These are phyloP conservation scores for Cryoendolithus antarcticus DNA, from an alignment of 2,329 filamentous ascomycete genomes.

Conservation along the genomic window DNA sequence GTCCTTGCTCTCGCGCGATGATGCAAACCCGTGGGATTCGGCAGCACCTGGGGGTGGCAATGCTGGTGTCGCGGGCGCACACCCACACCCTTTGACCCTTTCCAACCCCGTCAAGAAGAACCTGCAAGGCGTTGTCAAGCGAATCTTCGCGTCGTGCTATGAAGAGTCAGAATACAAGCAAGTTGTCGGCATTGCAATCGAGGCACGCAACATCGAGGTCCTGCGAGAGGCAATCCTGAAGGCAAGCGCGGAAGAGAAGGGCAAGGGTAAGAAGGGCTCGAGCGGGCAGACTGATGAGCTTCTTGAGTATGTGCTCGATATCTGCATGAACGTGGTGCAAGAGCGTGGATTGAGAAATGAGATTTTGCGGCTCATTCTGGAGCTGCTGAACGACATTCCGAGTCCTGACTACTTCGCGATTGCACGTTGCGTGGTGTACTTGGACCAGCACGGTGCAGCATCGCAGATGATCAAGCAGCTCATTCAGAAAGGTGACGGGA, in stretches of 20 bases:
- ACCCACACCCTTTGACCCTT: conserved; percentile 51
- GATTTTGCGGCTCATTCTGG: conserved; percentile 84
- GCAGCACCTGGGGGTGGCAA: conserved; percentile 44
- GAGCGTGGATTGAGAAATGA: conserved; percentile 73
- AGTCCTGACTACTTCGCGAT: conserved; percentile 96
- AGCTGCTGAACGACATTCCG: conserved; percentile 84
- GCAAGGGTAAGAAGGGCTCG: conserved; percentile 43
- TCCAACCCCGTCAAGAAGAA: conserved; percentile 65
- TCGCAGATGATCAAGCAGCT: conserved; percentile 74
- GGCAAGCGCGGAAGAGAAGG: conserved; percentile 73
- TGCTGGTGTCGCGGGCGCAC: conserved; percentile 39
- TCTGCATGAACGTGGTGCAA: conserved; percentile 96
- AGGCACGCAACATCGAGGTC: conserved; percentile 83
- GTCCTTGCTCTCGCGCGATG: conserved; percentile 77
- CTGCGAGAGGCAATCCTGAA: conserved; percentile 76
- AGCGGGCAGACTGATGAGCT: conserved; percentile 69
- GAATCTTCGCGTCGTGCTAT: conserved; percentile 84
- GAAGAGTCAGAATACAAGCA: conserved; percentile 79
- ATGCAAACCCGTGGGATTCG: conserved; percentile 50
- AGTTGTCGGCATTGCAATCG: conserved; percentile 91
- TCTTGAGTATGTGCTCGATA: conserved; percentile 90
- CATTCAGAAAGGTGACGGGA: conserved; percentile 64
- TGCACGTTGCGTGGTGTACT: conserved; percentile 91
- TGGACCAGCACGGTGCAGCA: conserved; percentile 84
- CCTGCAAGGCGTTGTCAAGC: conserved; percentile 71